Evolutionary conservation across 176 grass and related monocot species (phyloP).

Genomic region (Areca catechu): DNA sequence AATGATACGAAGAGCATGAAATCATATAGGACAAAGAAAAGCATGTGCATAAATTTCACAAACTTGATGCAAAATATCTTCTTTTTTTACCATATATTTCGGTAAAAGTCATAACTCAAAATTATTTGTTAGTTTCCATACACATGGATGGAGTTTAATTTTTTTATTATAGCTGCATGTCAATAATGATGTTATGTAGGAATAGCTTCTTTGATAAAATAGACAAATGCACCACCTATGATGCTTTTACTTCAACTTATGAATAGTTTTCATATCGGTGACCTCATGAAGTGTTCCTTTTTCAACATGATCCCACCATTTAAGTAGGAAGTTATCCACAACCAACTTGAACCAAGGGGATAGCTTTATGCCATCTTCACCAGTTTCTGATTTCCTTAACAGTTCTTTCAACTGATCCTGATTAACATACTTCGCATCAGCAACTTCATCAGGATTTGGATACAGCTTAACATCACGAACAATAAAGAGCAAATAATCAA

Average conservation of each 20-base stretch:
- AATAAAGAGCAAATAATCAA: conserved; percentile 76
- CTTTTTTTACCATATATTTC: too few relatives aligned
- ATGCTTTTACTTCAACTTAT: conserved; percentile 24
- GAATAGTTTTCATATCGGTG: conserved; percentile 79
- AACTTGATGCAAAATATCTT: too few relatives aligned
- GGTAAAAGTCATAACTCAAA: too few relatives aligned
- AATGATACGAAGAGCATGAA: too few relatives aligned
- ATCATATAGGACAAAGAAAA: too few relatives aligned
- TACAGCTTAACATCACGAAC: conserved; percentile 61
- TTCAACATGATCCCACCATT: conserved; percentile 83
- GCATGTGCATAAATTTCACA: too few relatives aligned
- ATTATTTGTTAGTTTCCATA: too few relatives aligned
- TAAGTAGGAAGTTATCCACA: conserved; percentile 79
- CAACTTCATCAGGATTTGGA: conserved; percentile 78
- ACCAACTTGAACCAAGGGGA: conserved; percentile 89
- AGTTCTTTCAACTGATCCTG: conserved; percentile 67
- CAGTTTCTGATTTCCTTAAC: conserved; percentile 49
- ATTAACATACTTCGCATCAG: conserved; percentile 66
- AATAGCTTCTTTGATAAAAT: too few relatives aligned
- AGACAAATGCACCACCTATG: too few relatives aligned
- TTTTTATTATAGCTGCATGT: too few relatives aligned
- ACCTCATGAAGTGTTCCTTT: conserved; percentile 49
- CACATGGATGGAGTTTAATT: too few relatives aligned
- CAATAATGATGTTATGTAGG: too few relatives aligned
- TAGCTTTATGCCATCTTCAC: conserved; percentile 60